Conservation (phyloP, 495 filamentous ascomycete species). For the Lindgomyces ingoldianus region DNA sequence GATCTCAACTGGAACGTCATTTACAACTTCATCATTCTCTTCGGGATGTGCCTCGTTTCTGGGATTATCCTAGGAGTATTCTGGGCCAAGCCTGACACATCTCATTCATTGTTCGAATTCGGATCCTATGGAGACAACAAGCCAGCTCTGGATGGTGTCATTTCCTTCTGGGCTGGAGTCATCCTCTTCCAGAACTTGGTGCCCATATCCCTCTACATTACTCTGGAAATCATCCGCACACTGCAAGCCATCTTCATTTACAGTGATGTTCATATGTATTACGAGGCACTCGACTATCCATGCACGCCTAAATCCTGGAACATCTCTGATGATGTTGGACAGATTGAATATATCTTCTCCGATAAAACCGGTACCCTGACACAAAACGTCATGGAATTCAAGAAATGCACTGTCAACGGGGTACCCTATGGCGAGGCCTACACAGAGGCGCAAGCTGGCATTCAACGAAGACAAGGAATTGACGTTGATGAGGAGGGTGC, state of each 20-base stretch:
- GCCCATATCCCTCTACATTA: conserved; percentile 96
- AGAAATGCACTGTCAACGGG: conserved; percentile 94
- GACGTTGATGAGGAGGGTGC: conserved; percentile 79
- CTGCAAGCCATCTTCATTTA: conserved; percentile 97
- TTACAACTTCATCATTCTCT: conserved; percentile 91
- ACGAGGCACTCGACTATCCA: conserved; percentile 86
- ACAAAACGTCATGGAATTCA: conserved; percentile 99
- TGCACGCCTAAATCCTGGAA: conserved; percentile 99
- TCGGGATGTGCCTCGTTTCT: conserved; percentile 84
- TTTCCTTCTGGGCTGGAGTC: conserved; percentile 92
- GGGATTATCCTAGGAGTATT: conserved; percentile 81
- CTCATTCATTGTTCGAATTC: conserved; percentile 81
- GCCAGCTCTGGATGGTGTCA: conserved; percentile 79
- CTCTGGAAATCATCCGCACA: conserved; percentile 92
- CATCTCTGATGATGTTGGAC: conserved; percentile 95
- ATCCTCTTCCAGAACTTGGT: conserved; percentile 99
- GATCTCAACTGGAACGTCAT: conserved; percentile 97
- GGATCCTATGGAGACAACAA: conserved; percentile 72
- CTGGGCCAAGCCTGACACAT: conserved; percentile 73
- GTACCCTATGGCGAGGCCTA: conserved; percentile 95
- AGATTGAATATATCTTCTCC: conserved; percentile 99
- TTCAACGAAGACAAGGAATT: conserved; percentile 86
- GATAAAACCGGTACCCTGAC: conserved; percentile 99
- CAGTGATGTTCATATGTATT: conserved; percentile 94
- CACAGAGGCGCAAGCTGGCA: conserved; percentile 92